Evolutionary conservation across 768 basidiomycete species (phyloP).

Genomic region (Grammothele lineata): DNA sequence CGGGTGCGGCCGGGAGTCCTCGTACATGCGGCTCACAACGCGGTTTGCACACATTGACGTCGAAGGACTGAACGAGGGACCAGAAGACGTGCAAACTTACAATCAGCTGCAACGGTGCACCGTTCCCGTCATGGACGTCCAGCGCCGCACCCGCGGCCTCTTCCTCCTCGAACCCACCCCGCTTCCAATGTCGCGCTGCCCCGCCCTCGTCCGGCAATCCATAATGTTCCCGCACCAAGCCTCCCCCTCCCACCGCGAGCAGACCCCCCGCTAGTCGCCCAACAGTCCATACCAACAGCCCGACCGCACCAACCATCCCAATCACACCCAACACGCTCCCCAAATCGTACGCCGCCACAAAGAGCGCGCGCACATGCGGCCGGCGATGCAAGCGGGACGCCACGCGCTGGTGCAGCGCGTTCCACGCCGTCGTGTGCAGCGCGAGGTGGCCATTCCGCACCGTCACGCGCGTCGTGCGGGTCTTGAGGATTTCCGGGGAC

Average conservation of each 20-base stretch:
- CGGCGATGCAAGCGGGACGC: conserved; percentile 29
- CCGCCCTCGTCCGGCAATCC: too few relatives aligned
- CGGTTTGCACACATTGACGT: too few relatives aligned
- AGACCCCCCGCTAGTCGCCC: neutral
- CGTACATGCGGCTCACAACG: too few relatives aligned
- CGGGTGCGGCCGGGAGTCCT: too few relatives aligned
- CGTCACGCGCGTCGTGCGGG: conserved; percentile 10
- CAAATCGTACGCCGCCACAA: conserved; percentile 40
- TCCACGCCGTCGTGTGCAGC: conserved; percentile 48
- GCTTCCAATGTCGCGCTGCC: neutral
- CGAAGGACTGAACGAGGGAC: neutral
- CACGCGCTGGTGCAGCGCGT: conserved; percentile 44
- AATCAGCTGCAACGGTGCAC: conserved; percentile 21
- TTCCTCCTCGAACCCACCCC: too few relatives aligned
- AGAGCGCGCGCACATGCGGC: conserved; percentile 25
- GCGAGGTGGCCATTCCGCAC: conserved; percentile 25
- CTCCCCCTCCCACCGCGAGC: neutral
- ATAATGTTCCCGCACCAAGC: too few relatives aligned
- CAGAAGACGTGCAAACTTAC: conserved; percentile 21
- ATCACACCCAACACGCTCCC: conserved; percentile 42
- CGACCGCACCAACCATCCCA: conserved; percentile 44
- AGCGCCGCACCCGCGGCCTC: neutral
- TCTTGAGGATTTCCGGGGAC: conserved; percentile 9
- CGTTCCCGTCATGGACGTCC: neutral
- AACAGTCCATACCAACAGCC: conserved; percentile 35